phyloP scores from a whole-genome alignment of 495 filamentous ascomycete species.

The Coniosporium apollinis region DNA sequence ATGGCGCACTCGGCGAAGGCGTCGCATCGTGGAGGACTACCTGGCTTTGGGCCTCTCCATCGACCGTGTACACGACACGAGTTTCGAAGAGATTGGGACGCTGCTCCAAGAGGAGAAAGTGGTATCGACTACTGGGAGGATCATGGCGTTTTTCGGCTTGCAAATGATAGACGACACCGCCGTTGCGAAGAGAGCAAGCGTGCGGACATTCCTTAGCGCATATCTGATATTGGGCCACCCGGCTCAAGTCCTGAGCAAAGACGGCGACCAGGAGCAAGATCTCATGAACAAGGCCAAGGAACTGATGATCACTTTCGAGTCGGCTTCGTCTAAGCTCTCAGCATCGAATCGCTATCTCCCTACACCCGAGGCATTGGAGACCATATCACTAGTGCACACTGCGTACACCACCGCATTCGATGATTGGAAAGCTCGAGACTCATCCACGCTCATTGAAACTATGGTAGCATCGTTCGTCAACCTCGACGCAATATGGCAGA shows the following conservation, averaged over 20 bases:
- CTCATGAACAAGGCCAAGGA: constrained; percentile 77
- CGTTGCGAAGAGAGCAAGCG: constrained; percentile 57
- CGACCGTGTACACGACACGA: constrained; percentile 51
- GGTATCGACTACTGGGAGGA: constrained; percentile 46
- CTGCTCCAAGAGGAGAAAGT: constrained; percentile 64
- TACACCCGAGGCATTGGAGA: constrained; percentile 31
- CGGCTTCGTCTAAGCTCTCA: constrained; percentile 39
- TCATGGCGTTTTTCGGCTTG: constrained; percentile 63
- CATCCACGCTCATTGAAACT: constrained; percentile 71
- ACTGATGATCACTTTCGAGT: constrained; percentile 68
- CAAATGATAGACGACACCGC: constrained; percentile 52
- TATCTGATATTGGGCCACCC: constrained; percentile 90
- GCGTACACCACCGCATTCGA: constrained; percentile 84
- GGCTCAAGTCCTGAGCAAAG: constrained; percentile 66
- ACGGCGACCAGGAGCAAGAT: constrained; percentile 75
- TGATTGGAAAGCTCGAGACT: constrained; percentile 89
- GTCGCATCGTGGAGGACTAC: constrained; percentile 32
- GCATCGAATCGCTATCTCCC: constrained; percentile 18
- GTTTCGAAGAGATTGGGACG: constrained; percentile 66
- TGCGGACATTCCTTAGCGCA: constrained; percentile 80
- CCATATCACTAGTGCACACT: constrained; percentile 52
- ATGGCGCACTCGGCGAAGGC: constrained; percentile 52
- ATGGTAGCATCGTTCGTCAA: constrained; percentile 95
- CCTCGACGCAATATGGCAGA: constrained; percentile 89
- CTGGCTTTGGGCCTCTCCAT: constrained; percentile 64